Percentiles rank a stretch among this genome's conserved stretches.
Conservation (phyloP, 768 basidiomycete species). For the Hypholoma fasciculare region DNA sequence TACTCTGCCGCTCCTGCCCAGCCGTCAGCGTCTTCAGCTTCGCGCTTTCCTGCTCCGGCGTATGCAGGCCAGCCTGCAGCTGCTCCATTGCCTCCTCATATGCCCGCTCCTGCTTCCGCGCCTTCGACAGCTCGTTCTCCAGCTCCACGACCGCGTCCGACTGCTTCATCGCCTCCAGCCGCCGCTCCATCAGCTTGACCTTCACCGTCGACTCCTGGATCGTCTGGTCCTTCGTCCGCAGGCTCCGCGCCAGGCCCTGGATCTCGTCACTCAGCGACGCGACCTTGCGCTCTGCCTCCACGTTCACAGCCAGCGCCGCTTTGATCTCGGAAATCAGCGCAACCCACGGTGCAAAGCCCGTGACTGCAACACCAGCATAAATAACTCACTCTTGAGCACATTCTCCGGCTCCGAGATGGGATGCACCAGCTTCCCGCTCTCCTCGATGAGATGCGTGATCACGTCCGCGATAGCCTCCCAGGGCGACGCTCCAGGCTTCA, state of each 20-base stretch:
- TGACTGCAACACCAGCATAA: conserved; percentile 41
- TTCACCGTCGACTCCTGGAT: conserved; percentile 90
- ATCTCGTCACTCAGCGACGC: conserved; percentile 87
- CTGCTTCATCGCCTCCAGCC: conserved; percentile 88
- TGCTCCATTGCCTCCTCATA: conserved; percentile 95
- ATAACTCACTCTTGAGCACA: conserved; percentile 73
- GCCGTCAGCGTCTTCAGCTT: conserved; percentile 72
- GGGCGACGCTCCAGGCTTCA: conserved; percentile 61
- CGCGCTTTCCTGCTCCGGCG: conserved; percentile 83
- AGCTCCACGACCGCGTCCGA: conserved; percentile 81
- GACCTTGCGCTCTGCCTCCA: conserved; percentile 91
- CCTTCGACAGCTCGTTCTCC: conserved; percentile 77
- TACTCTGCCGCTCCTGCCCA: conserved; percentile 74
- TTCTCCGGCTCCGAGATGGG: conserved; percentile 74
- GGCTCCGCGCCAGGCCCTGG: conserved; percentile 78
- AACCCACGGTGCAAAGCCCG: conserved; percentile 84
- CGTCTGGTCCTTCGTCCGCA: conserved; percentile 87
- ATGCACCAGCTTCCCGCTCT: conserved; percentile 71
- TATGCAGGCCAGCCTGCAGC: conserved; percentile 84
- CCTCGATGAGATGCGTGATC: conserved; percentile 67
- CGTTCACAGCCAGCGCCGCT: conserved; percentile 77
- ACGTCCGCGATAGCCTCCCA: conserved; percentile 81
- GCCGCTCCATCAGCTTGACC: conserved; percentile 92
- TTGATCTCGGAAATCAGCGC: conserved; percentile 81
- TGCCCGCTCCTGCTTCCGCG: conserved; percentile 83